phyloP scores from a whole-genome alignment of 371 early-diverging fungal genomes.

The Blakeslea trispora region DNA sequence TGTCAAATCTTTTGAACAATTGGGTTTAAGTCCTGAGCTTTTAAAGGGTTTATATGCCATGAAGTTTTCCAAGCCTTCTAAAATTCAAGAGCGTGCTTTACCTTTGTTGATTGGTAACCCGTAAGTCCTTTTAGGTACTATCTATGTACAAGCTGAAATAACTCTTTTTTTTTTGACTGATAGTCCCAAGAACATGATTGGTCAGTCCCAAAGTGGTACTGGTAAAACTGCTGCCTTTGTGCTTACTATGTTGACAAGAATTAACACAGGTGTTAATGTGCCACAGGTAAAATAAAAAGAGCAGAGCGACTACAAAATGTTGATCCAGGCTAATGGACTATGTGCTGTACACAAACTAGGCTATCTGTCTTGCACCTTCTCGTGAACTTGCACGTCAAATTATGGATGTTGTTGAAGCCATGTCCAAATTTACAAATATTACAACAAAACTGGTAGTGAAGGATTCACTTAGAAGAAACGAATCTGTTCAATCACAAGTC shows the following conservation, averaged over 20 bases:
- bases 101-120: slow-evolving; percentile 83
- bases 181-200: slow-evolving; percentile 53
- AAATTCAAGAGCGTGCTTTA: slow-evolving; percentile 95
- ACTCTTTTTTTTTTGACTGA: too few relatives aligned
- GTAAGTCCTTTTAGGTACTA: slow-evolving; percentile 39
- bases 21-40: slow-evolving; percentile 75
- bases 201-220: slow-evolving; percentile 55
- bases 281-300: slow-evolving; percentile 49
- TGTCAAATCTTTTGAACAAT: slow-evolving; percentile 75
- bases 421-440: slow-evolving; percentile 87
- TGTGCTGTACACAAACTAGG: too few relatives aligned
- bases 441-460: slow-evolving; percentile 78
- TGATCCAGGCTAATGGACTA: too few relatives aligned
- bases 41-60: slow-evolving; percentile 93
- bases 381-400: slow-evolving; percentile 98
- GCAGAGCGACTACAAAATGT: background rate
- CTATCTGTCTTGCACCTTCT: slow-evolving; percentile 94
- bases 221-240: slow-evolving; percentile 97
- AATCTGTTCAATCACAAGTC: slow-evolving; percentile 76
- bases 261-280: slow-evolving; percentile 52
- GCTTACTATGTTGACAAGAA: slow-evolving; percentile 83
- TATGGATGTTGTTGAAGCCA: slow-evolving; percentile 83
- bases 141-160: too few relatives aligned
- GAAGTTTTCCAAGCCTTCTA: slow-evolving; percentile 92
- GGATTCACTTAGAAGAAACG: slow-evolving; percentile 57